These are phyloP conservation scores for Metahyphopichia silvanorum DNA, from an alignment of 805 yeast genomes.

Conservation along the genomic window DNA sequence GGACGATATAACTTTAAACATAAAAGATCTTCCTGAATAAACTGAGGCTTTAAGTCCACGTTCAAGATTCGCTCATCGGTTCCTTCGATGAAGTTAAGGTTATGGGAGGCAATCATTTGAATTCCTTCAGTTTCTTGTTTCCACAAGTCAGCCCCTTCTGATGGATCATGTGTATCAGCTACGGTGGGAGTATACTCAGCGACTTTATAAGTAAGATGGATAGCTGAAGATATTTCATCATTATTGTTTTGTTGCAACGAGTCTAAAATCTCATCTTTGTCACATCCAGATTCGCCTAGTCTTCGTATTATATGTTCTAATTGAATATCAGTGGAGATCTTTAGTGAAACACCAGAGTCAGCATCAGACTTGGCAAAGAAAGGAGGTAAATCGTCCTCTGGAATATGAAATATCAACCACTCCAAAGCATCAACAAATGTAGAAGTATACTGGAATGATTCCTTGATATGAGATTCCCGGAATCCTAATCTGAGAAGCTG, in stretches of 20 bases:
- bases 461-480: constrained; percentile 63
- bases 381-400: constrained; percentile 88
- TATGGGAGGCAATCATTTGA: constrained; percentile 45
- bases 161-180: background rate
- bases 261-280: constrained; percentile 57
- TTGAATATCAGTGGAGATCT: constrained; percentile 50
- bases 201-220: constrained; percentile 42
- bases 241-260: constrained; percentile 39
- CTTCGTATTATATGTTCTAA: constrained; percentile 58
- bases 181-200: constrained; percentile 12
- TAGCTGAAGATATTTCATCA: constrained; percentile 51
- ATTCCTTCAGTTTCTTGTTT: constrained; percentile 71
- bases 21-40: constrained; percentile 14
- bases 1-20: constrained; percentile 23
- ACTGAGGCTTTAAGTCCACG: constrained; percentile 15
- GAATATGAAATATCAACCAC: constrained; percentile 84
- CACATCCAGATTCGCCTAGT: constrained; percentile 65
- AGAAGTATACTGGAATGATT: constrained; percentile 60
- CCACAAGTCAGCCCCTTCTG: constrained; percentile 49
- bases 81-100: constrained; percentile 9
- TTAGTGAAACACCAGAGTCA: constrained; percentile 58
- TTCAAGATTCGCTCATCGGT: constrained; percentile 30
- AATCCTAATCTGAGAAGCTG: constrained; percentile 52
- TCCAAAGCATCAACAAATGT: constrained; percentile 55
- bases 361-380: constrained; percentile 54